Conservation (phyloP, 805 yeast species). For the Starmerella tilneyi region DNA sequence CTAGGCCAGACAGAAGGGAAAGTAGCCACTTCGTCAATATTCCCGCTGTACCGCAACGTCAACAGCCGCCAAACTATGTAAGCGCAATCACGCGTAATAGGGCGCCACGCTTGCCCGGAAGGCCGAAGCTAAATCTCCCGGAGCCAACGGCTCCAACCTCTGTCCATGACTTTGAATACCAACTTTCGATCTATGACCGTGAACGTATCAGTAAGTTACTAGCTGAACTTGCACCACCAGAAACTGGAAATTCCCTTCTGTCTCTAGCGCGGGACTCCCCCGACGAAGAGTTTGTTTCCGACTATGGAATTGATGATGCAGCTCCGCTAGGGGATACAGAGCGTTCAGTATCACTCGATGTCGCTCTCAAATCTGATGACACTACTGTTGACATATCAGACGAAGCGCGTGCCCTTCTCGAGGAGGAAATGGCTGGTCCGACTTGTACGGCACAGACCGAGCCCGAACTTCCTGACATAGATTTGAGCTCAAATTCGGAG, state of each 20-base stretch:
- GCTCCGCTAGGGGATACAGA: neutral
- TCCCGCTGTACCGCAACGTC: neutral
- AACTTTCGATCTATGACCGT: neutral
- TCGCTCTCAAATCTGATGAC: neutral
- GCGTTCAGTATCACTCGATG: constrained; percentile 1
- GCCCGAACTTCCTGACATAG: no score
- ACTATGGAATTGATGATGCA: neutral
- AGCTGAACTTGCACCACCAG: neutral
- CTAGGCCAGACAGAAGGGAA: neutral
- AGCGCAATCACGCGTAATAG: no score
- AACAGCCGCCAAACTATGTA: no score
- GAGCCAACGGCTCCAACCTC: neutral
- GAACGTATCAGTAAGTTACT: neutral
- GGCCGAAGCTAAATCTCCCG: constrained; percentile 8
- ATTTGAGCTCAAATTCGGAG: no score
- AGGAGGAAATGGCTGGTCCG: no score
- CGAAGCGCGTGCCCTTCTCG: neutral
- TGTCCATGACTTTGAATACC: neutral
- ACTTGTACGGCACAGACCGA: no score
- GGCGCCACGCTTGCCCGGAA: constrained; percentile 5
- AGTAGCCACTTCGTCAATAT: neutral
- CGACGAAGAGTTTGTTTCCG: neutral
- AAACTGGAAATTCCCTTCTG: neutral
- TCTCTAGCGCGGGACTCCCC: no score
- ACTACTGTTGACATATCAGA: neutral